Base-by-base conservation (phyloP, 352 stramenopile species). In the Pythium rishiriense region DNA sequence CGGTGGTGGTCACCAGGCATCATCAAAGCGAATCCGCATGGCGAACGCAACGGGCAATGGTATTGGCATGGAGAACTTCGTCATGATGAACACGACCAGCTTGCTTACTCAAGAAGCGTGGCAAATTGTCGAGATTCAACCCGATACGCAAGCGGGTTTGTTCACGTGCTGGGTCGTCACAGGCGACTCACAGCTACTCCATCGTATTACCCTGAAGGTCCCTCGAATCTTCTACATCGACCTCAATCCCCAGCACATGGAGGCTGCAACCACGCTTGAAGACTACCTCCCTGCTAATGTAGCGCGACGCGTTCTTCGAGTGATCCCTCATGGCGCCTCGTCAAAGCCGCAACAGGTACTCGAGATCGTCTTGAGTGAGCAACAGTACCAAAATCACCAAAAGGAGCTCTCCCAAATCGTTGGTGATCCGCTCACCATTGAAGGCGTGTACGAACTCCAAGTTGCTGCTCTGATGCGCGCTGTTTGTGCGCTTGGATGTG, bases 81-180 rank as follows among this genome's bases (percentile, higher is more conserved):
- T 93, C 24, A 79, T 85, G 35, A 37, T 35, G 17, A 76, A 90
- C 64, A 82, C 81, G 22, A 72, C 69, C 1, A 81, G 68, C 51
- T 62, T 81, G 7, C 51, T 93, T 28, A 73, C 87, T 11, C 73
- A 78, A 6, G 81, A 94, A 45, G 76, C 81, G 26, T 94, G 85
- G 85, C 83, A 94, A 46, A 86, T 94, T 64, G 75, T 94, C 43
- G 85, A 94, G 62, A 84, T 94, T 56, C 79, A 88, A 58, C 81
- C 83, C 45, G 83, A 92, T n/a, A 61, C 60, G 1, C 69, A 78
- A 46, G 73, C 74, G 42, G 96, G 96, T 31, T 80, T 90, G 14
- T 98, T 98, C 58, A 88, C 91, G 25, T 85, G 98, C n/a, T 99
- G 94, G 90, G 93, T 98, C n/a, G 88, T 99, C 69, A 97, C 97